A percentile compares a stretch with the other conserved stretches of the same genome.
Evolutionary conservation across 805 yeast genomes (phyloP).

Genomic region (Ogataea paradorogensis): DNA sequence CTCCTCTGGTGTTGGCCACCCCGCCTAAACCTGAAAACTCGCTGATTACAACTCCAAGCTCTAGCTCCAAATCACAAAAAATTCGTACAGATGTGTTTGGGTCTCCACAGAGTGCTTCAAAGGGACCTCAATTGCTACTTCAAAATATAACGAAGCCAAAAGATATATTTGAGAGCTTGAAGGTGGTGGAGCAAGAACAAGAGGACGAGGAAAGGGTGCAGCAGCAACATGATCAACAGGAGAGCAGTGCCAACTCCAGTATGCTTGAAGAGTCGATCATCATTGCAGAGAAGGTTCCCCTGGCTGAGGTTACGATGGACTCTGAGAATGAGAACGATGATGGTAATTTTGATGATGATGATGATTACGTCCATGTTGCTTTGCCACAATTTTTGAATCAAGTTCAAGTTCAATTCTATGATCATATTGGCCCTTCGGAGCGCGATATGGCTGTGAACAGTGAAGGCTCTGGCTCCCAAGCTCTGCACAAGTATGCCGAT

Average conservation of each 20-base stretch:
- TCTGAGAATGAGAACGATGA: slow-evolving; percentile 21
- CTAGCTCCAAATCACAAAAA: slow-evolving; percentile 18
- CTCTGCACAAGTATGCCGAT: slow-evolving; percentile 28
- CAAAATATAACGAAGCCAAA: slow-evolving; percentile 5
- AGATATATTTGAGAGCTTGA: slow-evolving; percentile 6
- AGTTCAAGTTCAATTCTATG: slow-evolving; percentile 32
- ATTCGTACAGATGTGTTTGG: slow-evolving; percentile 21
- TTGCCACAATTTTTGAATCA: slow-evolving; percentile 28
- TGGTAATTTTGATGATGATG: slow-evolving; percentile 22
- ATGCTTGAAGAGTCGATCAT: slow-evolving; percentile 20
- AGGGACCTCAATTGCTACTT: slow-evolving; percentile 4
- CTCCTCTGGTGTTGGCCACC: slow-evolving; percentile 2
- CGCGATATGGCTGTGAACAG: slow-evolving; percentile 19
- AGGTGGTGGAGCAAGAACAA: slow-evolving; percentile 1
- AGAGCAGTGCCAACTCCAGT: slow-evolving; percentile 16
- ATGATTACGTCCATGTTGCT: slow-evolving; percentile 28
- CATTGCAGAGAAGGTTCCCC: slow-evolving; percentile 30
- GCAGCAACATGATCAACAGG: not conserved
- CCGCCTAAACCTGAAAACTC: slow-evolving; percentile 8
- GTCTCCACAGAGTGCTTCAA: slow-evolving; percentile 21
- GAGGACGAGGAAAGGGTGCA: slow-evolving; percentile 1
- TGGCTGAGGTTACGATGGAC: slow-evolving; percentile 30
- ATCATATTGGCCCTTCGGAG: slow-evolving; percentile 31
- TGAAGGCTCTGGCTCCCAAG: slow-evolving; percentile 17
- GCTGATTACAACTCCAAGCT: slow-evolving; percentile 14